Evolutionary conservation across 1,284 basidiomycete genomes (phyloP), one percentile per base, ranked within the genome.

Genomic region (Boletus smithii): DNA sequence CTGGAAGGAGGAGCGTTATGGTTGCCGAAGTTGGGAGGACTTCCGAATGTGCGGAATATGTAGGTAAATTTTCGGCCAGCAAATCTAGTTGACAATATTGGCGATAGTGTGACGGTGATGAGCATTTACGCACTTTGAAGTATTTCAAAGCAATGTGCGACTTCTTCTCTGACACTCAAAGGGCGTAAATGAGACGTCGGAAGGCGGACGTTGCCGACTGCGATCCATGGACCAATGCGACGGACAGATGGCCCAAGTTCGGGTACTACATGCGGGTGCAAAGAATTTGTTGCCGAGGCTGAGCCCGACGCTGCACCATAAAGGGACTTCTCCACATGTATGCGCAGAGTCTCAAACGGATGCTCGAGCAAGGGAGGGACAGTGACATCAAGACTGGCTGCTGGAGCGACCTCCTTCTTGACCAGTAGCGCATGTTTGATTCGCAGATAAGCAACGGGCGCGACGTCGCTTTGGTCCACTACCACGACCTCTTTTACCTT

Each of bases 371-470:
- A 47, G 5, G 74, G 68, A 6, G 85, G 88, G 7, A 78, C 55
- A 0, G 50, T 48, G 7, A 71, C 32, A 14, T 58, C 29, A 11
- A 49, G 37, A 9, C n/a, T 55, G 11, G 35, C 13, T 20, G 16
- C 10, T 27, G 43, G 30, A 18, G 18, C 5, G 9, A 27, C 22
- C 5, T 53, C 45, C 26, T 65, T 65, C 20, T 54, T 18, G 36
- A 50, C 49, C 23, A 64, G 39, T 14, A 42, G 26, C 0, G 88
- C 91, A 8, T 72, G 63, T 58, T 85, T 85, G 49, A 97, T 79
- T 46, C 88, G 81, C 20, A 97, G 71, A 67, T 88, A 95, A 13
- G 94, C 94, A 16, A 97, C 93, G 2, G 89, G 85, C 1, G 90
- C 90, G 55, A 91, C 78, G 63, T 81, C 75, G 66, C 72, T 85